These are phyloP conservation scores for Cladosporium halotolerans DNA, from an alignment of 2,329 filamentous ascomycete genomes.

Conservation along the genomic window DNA sequence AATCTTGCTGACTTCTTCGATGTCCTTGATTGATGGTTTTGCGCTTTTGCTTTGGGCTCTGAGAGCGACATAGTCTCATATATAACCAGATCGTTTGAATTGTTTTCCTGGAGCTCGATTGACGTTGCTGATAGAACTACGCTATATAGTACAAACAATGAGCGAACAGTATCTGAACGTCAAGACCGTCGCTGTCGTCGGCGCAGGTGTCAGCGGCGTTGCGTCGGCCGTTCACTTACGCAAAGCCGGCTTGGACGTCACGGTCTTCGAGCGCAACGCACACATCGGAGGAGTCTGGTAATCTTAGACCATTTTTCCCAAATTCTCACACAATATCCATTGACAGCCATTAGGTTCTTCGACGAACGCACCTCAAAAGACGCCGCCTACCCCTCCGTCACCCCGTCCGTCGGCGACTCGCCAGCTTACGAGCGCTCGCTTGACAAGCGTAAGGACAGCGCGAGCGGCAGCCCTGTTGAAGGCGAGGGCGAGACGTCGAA, in stretches of 20 bases:
- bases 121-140: not conserved
- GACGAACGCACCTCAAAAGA: conserved; percentile 46
- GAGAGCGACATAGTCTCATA: not conserved
- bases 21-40: not conserved
- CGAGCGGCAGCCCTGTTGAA: not conserved
- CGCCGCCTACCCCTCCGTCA: conserved; percentile 39
- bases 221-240: conserved; percentile 43
- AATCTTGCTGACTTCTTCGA: not conserved
- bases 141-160: not conserved
- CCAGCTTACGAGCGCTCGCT: conserved; percentile 17
- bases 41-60: not conserved
- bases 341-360: conserved; percentile 37
- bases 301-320: conserved; percentile 12
- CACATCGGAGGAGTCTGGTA: conserved; percentile 53
- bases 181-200: conserved; percentile 40
- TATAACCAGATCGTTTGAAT: too few relatives aligned
- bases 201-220: conserved; percentile 48
- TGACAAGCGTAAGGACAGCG: conserved; percentile 1
- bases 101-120: not conserved
- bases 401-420: conserved; percentile 33
- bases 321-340: not conserved
- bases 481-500: not conserved
- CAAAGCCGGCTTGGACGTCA: conserved; percentile 42
- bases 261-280: conserved; percentile 49
- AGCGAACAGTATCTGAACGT: not conserved